Conservation (phyloP, 2,329 filamentous ascomycete species). For the Venturia aucupariae region DNA sequence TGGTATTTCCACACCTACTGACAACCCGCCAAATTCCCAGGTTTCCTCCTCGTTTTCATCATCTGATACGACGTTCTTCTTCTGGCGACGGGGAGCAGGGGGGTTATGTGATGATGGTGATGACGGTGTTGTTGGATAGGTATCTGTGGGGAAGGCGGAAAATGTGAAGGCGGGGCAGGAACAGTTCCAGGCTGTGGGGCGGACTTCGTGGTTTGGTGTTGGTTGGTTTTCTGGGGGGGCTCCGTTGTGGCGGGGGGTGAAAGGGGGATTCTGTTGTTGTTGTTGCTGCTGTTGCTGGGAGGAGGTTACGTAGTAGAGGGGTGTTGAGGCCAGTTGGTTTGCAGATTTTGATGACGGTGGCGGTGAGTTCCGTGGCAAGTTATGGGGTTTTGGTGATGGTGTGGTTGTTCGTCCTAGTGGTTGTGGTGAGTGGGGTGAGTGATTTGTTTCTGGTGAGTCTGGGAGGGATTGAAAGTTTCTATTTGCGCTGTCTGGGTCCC, state of each 20-base stretch:
- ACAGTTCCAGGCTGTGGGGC: constrained; percentile 73
- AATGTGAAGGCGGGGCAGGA: constrained; percentile 79
- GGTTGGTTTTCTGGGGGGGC: neutral
- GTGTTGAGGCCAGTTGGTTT: constrained; percentile 12
- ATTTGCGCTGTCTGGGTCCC: neutral
- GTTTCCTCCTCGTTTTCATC: constrained; percentile 12
- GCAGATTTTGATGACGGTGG: neutral
- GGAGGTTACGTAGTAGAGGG: constrained; percentile 57
- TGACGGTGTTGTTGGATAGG: neutral
- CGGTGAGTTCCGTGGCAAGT: neutral
- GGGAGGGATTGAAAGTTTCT: neutral
- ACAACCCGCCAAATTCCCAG: constrained; percentile 44
- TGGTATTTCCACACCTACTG: constrained; percentile 35
- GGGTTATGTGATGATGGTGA: neutral
- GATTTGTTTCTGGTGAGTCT: neutral
- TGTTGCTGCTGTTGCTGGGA: too few relatives aligned
- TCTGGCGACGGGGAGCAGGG: too few relatives aligned
- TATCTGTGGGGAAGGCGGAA: constrained; percentile 46
- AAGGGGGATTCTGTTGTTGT: constrained; percentile 26
- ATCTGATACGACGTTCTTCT: too few relatives aligned
- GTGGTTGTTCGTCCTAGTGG: neutral
- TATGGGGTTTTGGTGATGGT: neutral
- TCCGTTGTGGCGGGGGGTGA: neutral
- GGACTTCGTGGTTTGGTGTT: constrained; percentile 55
- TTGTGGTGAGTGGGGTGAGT: neutral